A percentile compares a stretch with the other conserved stretches of the same genome.
Evolutionary conservation across 2,329 filamentous ascomycete species (phyloP).

Genomic region (Colletotrichum costaricense): DNA sequence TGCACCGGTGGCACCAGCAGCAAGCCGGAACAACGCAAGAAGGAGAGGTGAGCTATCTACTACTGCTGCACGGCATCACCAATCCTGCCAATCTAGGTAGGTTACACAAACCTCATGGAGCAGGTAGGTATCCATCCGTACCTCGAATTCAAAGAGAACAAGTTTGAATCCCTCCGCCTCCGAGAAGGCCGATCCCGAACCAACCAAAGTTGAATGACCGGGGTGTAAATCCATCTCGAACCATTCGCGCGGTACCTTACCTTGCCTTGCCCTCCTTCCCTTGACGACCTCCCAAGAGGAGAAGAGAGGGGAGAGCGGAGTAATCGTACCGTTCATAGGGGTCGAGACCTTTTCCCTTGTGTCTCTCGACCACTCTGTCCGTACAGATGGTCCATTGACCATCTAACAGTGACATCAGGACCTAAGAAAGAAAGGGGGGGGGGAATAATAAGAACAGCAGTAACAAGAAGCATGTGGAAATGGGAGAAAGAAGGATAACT

Average conservation of each 20-base stretch:
- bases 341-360: neutral
- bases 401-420: neutral
- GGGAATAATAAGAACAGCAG: neutral
- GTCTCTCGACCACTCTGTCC: neutral
- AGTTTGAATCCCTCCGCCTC: neutral
- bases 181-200: neutral
- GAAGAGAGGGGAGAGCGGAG: neutral
- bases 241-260: conserved; percentile 13
- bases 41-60: too few relatives aligned
- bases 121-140: neutral
- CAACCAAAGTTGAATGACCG: neutral
- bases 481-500: neutral
- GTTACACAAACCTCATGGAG: neutral
- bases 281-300: neutral
- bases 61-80: neutral
- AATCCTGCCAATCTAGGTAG: neutral
- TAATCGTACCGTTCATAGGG: neutral
- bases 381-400: too few relatives aligned
- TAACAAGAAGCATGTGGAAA: neutral
- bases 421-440: neutral
- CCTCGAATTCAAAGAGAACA: neutral
- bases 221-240: neutral
- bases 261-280: neutral
- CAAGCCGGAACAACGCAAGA: too few relatives aligned
- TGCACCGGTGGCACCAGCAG: neutral